Evolutionary conservation across 257 asterid genomes (phyloP), one percentile per base, ranked within the genome.

Genomic region (Solanum sparsipilum): DNA sequence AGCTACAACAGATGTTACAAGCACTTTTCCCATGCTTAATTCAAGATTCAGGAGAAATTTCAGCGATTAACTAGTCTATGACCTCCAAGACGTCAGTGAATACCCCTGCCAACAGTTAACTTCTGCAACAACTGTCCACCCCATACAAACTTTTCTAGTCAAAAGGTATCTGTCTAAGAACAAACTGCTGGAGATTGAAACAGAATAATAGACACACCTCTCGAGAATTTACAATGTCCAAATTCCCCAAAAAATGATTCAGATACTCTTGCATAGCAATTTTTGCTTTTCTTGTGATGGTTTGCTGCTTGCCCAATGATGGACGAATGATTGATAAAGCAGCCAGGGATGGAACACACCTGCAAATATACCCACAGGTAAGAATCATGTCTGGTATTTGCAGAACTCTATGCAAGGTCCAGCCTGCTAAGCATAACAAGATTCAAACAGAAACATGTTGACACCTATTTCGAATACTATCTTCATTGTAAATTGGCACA

Each of bases 191-290:
- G 68, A 81, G 68, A 46, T 18, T 18, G 56, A 63, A 83, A 74
- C 74, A 78, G 88, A 71, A 86, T 87, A 87, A 88, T 81, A 63
- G 90, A 87, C 90, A 88, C 91, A 96, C 99, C 99, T 96, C 99
- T 88, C 85, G 87, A 58, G 97, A 94, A 89, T 96, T 96, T 87
- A 96, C 88, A 44, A 95, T 92, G 88, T 94, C 98, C 95, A 94
- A 91, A 92, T 94, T 93, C 87, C 98, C 98, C 92, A 95, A 92
- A 92, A 96, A 96, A 90, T 95, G 96, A 90, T 91, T 95, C 90
- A 96, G 94, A 92, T 95, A 96, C 87, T 96, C 96, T 93, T 96
- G 99, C 98, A 96, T 95, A 72, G 98, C 98, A 89, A 89, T 87
- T 93, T 94, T 96, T 88, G 97, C 99, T 88, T 90, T 95, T 38